Conservation (phyloP, 768 basidiomycete genomes). For the Artomyces pyxidatus region DNA sequence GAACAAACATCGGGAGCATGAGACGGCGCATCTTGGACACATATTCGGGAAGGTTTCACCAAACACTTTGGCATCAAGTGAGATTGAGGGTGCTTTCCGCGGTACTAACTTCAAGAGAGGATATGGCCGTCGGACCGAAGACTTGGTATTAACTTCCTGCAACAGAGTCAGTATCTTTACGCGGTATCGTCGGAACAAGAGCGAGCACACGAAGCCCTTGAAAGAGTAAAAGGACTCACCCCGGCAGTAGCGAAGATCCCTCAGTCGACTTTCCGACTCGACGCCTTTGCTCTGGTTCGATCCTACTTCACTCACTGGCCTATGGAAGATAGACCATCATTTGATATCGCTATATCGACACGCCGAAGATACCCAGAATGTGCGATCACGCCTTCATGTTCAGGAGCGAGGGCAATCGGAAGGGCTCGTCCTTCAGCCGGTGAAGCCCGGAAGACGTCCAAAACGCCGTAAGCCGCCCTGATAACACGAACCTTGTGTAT, state of each 20-base stretch:
- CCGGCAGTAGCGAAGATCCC: too few species aligned
- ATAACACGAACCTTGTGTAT: not conserved
- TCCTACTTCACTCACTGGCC: not conserved
- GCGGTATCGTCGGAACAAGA: not conserved
- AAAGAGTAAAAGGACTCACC: too few species aligned
- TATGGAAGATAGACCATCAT: not conserved
- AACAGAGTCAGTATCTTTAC: not conserved
- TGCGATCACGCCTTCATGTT: not conserved
- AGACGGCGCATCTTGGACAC: too few species aligned
- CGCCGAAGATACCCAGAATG: not conserved
- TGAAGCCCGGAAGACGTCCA: not conserved
- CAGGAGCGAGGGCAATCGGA: not conserved
- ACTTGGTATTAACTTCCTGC: too few species aligned
- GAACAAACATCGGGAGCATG: too few species aligned
- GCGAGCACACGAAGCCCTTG: not conserved
- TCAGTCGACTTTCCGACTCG: not conserved
- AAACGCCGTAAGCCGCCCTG: not conserved
- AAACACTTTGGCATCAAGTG: too few species aligned
- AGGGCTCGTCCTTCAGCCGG: not conserved
- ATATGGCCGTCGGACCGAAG: too few species aligned
- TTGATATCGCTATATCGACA: not conserved
- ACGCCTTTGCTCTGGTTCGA: not conserved
- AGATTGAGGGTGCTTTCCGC: too few species aligned
- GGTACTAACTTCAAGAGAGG: too few species aligned
- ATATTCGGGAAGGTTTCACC: too few species aligned